Evolutionary conservation across 2,329 filamentous ascomycete genomes (phyloP), one percentile per base, ranked within the genome.

Genomic region (Hypoxylon sp.): DNA sequence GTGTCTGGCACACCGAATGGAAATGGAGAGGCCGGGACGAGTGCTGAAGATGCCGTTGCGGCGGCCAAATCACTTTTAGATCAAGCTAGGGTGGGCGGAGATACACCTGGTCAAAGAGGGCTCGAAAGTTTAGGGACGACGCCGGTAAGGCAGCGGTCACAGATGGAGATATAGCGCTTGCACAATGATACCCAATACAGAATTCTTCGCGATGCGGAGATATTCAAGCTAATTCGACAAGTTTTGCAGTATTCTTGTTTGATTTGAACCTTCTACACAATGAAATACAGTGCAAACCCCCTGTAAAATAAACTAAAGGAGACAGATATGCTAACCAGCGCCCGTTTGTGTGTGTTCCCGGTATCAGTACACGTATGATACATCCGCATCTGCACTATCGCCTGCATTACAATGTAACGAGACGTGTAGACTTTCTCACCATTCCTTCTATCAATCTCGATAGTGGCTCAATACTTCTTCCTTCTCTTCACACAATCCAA

Each of bases 71-170:
- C 76, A 13, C 62, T 78, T 3, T 31, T 78, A 3, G 74, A 74
- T 24, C 73, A 73, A 22, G 73, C 72, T 8, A 72, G 69, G 61
- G 70, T 29, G 2, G 52, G 71, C 13, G 66, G 62, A 10, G 63
- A 68, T 19, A 71, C 70, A 13, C 72, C 73, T 1, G 73, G 74
- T 0, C 80, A 83, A 67, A 77, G 84, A 31, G 84, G 84, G 0
- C 72, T 86, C 3, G 84, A 86, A 69, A 86, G 83, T 64, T 77
- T 85, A 10, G 84, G 84, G 2, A 81, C 82, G 44, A 84, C 83
- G 47, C 81, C 83, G 0, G 77, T 80, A 5, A 75, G 74, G 62
- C 70, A 75, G 46, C 74, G 77, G 1, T 74, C 79, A 48, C 52
- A 78, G 77, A 79, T 70, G 68, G 77, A 77, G 62, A 72, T 74